Conservation (phyloP, 106 monocot genomes). For the Dendrobium catenatum region DNA sequence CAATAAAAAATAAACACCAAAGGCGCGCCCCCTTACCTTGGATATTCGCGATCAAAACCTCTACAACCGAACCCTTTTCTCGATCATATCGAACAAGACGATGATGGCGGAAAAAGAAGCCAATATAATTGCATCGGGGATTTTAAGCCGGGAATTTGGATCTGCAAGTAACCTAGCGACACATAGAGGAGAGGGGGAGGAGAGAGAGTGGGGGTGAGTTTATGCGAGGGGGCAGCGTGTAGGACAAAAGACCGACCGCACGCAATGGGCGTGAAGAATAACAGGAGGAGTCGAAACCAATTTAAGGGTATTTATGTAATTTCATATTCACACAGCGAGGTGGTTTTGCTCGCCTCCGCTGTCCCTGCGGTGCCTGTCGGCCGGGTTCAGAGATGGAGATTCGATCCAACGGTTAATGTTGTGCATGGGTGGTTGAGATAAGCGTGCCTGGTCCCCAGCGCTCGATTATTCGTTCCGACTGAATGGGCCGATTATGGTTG, state of each 20-base stretch:
- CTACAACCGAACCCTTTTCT: background rate
- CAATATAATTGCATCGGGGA: background rate
- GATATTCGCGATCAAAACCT: background rate
- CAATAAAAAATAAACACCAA: background rate
- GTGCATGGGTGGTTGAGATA: no score
- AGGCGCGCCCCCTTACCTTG: background rate
- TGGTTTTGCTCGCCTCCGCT: background rate
- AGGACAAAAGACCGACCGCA: conserved; percentile 8
- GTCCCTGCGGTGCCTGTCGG: background rate
- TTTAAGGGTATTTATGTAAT: background rate
- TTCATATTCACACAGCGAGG: background rate
- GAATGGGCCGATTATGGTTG: background rate
- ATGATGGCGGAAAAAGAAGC: background rate
- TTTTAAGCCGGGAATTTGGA: background rate
- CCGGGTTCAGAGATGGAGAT: background rate
- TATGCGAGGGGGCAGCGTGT: background rate
- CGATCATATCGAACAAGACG: background rate
- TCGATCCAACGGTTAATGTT: background rate
- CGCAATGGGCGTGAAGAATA: background rate
- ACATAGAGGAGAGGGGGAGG: background rate
- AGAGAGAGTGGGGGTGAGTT: background rate
- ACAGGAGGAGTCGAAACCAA: background rate
- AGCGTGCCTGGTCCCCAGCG: background rate
- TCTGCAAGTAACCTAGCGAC: conserved; percentile 2
- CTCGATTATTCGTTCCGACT: background rate